Evolutionary conservation across 805 yeast species (phyloP).

Genomic region (Lipomyces anomalus): DNA sequence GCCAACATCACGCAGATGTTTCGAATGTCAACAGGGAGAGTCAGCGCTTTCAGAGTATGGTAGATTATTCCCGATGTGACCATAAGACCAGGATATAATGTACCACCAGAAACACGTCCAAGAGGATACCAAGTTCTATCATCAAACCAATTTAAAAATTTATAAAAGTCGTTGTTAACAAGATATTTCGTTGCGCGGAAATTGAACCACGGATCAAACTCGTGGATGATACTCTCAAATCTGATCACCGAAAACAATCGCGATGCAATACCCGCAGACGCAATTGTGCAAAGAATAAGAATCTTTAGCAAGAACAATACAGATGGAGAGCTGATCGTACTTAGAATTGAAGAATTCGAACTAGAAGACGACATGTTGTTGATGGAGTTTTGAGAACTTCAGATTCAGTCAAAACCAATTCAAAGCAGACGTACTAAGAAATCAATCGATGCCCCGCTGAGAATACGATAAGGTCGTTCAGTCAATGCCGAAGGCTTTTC

Average conservation of each 20-base stretch:
- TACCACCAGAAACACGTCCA: slow-evolving; percentile 99
- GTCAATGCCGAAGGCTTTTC: too few relatives aligned
- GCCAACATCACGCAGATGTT: slow-evolving; percentile 94
- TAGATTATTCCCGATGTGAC: slow-evolving; percentile 91
- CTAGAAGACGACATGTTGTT: too few relatives aligned
- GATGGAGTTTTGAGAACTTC: too few relatives aligned
- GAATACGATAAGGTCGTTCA: too few relatives aligned
- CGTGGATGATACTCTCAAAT: slow-evolving; percentile 95
- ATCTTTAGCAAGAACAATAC: slow-evolving; percentile 15
- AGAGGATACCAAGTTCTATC: slow-evolving; percentile 99
- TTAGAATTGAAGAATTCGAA: too few relatives aligned
- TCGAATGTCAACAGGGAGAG: slow-evolving; percentile 87
- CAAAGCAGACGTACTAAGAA: too few relatives aligned
- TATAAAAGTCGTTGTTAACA: slow-evolving; percentile 76
- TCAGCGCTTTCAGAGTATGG: slow-evolving; percentile 56
- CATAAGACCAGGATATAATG: slow-evolving; percentile 96
- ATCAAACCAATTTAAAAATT: slow-evolving; percentile 96
- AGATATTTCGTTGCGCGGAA: slow-evolving; percentile 93
- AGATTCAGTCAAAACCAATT: too few relatives aligned
- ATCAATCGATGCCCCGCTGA: too few relatives aligned
- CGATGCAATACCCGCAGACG: slow-evolving; percentile 83
- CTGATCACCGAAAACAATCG: slow-evolving; percentile 94
- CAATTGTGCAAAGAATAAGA: slow-evolving; percentile 15
- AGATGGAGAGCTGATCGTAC: neutral
- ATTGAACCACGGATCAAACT: slow-evolving; percentile 91